phyloP scores from a whole-genome alignment of 2,329 filamentous ascomycete species.

The Colletotrichum melonis region DNA sequence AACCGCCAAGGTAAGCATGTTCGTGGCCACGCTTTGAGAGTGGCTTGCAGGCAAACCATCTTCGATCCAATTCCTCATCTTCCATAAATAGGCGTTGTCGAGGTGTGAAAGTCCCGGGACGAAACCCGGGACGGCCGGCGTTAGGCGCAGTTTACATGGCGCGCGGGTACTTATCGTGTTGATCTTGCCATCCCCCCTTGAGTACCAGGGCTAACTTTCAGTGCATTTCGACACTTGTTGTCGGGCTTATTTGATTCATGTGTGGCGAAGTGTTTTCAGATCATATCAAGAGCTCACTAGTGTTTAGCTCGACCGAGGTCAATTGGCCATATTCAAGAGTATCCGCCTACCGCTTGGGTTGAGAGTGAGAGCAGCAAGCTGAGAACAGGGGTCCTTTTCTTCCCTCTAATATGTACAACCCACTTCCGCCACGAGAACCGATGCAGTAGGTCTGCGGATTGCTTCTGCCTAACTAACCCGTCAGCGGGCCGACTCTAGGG shows the following conservation, averaged over 20 bases:
- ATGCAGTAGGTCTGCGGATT: background rate
- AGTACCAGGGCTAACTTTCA: background rate
- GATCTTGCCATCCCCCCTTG: background rate
- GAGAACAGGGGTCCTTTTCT: background rate
- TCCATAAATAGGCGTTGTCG: background rate
- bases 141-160: background rate
- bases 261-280: background rate
- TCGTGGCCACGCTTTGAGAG: too few relatives aligned
- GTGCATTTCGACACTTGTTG: background rate
- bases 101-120: background rate
- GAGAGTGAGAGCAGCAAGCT: background rate
- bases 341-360: background rate
- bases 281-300: background rate
- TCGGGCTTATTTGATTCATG: background rate
- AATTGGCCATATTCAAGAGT: background rate
- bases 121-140: too few relatives aligned
- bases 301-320: background rate
- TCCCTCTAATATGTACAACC: background rate
- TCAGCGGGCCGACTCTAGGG: background rate
- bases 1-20: too few relatives aligned
- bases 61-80: background rate
- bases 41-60: too few relatives aligned
- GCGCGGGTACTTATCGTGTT: background rate
- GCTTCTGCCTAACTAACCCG: background rate
- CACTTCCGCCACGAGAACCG: background rate